Conservation (phyloP, 139 green algal genomes). For the Edaphochlamys debaryana region DNA sequence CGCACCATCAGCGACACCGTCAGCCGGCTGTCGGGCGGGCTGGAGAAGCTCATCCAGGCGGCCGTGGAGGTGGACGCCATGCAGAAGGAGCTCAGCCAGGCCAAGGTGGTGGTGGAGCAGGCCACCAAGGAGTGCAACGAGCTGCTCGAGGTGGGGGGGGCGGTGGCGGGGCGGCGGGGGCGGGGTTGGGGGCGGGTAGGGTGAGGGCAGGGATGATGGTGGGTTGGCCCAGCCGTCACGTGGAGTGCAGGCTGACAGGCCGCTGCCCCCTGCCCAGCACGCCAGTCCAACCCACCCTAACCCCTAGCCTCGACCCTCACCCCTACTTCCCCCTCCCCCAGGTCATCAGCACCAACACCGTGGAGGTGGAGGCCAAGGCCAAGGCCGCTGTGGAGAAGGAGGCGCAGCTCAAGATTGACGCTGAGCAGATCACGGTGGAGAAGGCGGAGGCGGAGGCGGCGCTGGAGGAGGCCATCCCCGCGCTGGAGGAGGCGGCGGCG, state of each 20-base stretch:
- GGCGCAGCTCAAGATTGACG: constrained; percentile 74
- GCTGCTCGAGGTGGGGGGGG: constrained; percentile 70
- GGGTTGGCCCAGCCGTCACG: too few relatives aligned
- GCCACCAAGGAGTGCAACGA: constrained; percentile 87
- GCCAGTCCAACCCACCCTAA: too few relatives aligned
- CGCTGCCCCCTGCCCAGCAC: too few relatives aligned
- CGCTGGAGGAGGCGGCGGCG: constrained; percentile 84
- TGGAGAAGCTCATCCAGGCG: constrained; percentile 89
- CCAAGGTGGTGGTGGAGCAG: constrained; percentile 84
- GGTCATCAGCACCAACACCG: constrained; percentile 78
- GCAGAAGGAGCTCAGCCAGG: constrained; percentile 83
- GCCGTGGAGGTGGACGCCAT: constrained; percentile 85
- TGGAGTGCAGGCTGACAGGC: too few relatives aligned
- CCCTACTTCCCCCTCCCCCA: too few relatives aligned
- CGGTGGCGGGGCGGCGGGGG: neutral
- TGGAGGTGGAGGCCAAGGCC: constrained; percentile 83
- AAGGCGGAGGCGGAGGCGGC: constrained; percentile 90
- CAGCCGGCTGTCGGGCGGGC: constrained; percentile 74
- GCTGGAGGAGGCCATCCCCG: constrained; percentile 86
- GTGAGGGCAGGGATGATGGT: neutral
- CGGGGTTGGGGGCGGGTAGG: too few relatives aligned
- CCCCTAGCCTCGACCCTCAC: too few relatives aligned
- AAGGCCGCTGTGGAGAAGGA: constrained; percentile 79
- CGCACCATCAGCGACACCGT: constrained; percentile 67
- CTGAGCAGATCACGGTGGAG: constrained; percentile 69